Evolutionary conservation across 768 basidiomycete species (phyloP).

Genomic region (Chiua virens): DNA sequence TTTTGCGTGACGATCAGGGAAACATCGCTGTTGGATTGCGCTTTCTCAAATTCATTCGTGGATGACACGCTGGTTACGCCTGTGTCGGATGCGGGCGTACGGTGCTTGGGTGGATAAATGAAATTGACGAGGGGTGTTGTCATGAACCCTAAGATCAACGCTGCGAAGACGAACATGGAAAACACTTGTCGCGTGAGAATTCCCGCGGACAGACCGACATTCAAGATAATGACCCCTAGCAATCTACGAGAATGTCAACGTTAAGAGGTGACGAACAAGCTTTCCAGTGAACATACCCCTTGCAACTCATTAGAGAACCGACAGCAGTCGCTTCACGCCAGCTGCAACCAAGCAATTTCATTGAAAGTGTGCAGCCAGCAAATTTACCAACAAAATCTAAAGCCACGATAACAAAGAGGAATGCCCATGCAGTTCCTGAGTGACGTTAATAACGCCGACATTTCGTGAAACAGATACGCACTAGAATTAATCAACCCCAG

Average conservation of each 20-base stretch:
- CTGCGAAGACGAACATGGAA: conserved; percentile 92
- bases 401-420: conserved; percentile 71
- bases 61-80: neutral
- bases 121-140: conserved; percentile 73
- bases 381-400: conserved; percentile 90
- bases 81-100: conserved; percentile 41
- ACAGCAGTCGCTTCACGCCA: conserved; percentile 82
- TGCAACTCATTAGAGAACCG: conserved; percentile 92
- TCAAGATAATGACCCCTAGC: conserved; percentile 93
- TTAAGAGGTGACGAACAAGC: neutral
- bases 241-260: conserved; percentile 46
- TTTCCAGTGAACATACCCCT: conserved; percentile 55
- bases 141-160: conserved; percentile 78
- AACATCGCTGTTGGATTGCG: conserved; percentile 6
- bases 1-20: conserved; percentile 9
- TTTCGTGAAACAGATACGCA: neutral
- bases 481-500: conserved; percentile 69
- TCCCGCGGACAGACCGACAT: conserved; percentile 81
- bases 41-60: conserved; percentile 32
- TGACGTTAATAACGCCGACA: neutral
- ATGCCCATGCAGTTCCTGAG: conserved; percentile 82
- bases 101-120: conserved; percentile 67
- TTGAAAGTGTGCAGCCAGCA: conserved; percentile 73
- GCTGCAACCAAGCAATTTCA: conserved; percentile 63
- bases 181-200: conserved; percentile 79